Base-by-base conservation (phyloP, 257 asterid species). In the Schizonepeta tenuifolia region DNA sequence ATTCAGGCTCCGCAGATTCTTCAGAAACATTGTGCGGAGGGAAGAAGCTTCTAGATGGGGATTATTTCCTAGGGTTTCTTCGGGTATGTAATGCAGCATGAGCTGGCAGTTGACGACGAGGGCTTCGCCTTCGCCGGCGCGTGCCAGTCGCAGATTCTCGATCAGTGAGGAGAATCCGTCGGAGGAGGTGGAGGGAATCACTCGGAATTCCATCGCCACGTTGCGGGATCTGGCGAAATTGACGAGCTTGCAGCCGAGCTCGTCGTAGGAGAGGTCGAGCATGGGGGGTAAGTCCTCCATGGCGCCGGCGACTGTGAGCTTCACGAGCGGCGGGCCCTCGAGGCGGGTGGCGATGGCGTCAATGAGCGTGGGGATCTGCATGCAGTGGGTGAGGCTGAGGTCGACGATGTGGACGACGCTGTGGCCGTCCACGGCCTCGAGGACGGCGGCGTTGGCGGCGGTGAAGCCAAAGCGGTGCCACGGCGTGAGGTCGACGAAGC, bases 401-500 rank as follows among this genome's bases (percentile, higher is more conserved):
- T 94, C 97, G 41, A 94, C 95, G 6, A 94, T 83, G 44, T 94
- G 99, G 24, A 94, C 79, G 3, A 83, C 85, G 1, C 87, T 55
- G 53, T 72, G 85, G 3, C 96, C 94, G 7, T 88, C 96, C 5
- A 84, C 77, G n/a, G 96, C 96, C 47, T 88, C 96, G 14, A 94
- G 33, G 28, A 94, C 84, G 56, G 96, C 95, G 5, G 89, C 87
- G 28, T 94, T 94, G 1, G 98, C 97, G 0, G 96, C 96, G 6
- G 97, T 89, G 85, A 88, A 94, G 13, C 98, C 98, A 72, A 94
- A 94, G 12, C 98, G 68, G 74, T 94, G 95, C 97, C 97, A 91
- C n/a, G 98, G 98, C 0, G 98, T 94, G 20, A 94, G 77, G 83
- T 94, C 98, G 28, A 94, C 97, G 81, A 81, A 94, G 35, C 83